Conservation (phyloP, 2,329 filamentous ascomycete genomes). For the Nothomitra cinnamomea region DNA sequence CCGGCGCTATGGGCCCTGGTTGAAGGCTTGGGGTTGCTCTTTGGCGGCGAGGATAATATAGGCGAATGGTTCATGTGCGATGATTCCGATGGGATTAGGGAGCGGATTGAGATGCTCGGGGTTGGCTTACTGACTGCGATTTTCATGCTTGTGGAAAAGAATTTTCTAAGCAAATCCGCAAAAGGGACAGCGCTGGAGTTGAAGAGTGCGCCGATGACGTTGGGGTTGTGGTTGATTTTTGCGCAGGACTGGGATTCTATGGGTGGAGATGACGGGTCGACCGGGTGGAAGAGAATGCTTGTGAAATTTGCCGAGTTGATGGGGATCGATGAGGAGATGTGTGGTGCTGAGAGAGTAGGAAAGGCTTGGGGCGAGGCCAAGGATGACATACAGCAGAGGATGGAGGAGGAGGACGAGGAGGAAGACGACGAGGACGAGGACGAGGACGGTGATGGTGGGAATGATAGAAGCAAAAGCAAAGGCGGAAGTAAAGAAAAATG, state of each 20-base stretch:
- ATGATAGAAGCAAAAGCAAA: not conserved
- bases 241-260: not conserved
- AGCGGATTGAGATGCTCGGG: not conserved
- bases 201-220: not conserved
- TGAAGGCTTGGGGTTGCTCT: not conserved
- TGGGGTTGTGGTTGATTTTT: not conserved
- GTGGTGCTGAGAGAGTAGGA: not conserved
- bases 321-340: no score
- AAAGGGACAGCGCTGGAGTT: not conserved
- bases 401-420: not conserved
- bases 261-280: not conserved
- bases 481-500: no score
- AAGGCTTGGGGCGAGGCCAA: not conserved
- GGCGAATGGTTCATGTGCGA: not conserved
- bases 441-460: not conserved
- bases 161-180: not conserved
- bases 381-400: not conserved
- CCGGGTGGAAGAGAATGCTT: not conserved
- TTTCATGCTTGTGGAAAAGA: no score
- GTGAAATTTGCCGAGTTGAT: not conserved
- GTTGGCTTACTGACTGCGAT: not conserved
- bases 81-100: not conserved
- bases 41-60: not conserved
- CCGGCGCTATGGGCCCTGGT: not conserved
- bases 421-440: not conserved